These are phyloP conservation scores for Berberis vulgaris DNA, from an alignment of 164 flowering plant species.

Conservation along the genomic window DNA sequence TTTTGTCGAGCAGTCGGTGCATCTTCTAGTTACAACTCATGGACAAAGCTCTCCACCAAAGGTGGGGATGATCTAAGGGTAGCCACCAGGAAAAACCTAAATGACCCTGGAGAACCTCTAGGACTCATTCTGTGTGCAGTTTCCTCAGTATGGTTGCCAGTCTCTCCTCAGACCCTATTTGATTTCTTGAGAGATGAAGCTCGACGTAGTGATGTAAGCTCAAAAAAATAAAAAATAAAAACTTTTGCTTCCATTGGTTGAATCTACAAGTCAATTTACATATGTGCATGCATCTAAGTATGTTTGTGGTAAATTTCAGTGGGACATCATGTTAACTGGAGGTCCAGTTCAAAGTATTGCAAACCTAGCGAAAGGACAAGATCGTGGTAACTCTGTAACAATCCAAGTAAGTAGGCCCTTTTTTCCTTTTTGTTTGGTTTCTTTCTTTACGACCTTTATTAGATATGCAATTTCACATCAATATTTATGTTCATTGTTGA, in stretches of 20 bases:
- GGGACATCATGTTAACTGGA: constrained; percentile 80
- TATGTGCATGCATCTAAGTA: too few species aligned
- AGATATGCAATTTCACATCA: background rate
- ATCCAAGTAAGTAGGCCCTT: constrained; percentile 49
- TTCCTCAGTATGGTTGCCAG: constrained; percentile 85
- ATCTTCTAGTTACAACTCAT: constrained; percentile 65
- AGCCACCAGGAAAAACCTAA: constrained; percentile 73
- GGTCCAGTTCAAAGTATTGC: constrained; percentile 55
- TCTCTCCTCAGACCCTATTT: constrained; percentile 52
- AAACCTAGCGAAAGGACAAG: constrained; percentile 84
- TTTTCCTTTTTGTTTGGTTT: background rate
- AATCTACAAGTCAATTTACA: background rate
- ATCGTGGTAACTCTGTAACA: constrained; percentile 78
- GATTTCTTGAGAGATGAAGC: constrained; percentile 80
- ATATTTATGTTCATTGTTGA: background rate
- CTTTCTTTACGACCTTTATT: background rate
- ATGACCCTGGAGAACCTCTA: constrained; percentile 85
- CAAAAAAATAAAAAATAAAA: background rate
- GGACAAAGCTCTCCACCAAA: constrained; percentile 71
- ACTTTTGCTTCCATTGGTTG: background rate
- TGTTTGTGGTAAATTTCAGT: constrained; percentile 27
- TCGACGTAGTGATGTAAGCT: constrained; percentile 63
- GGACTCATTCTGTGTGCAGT: constrained; percentile 83
- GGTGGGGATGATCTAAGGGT: constrained; percentile 76
- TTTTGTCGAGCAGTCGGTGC: constrained; percentile 74